Percentiles rank a stretch among this genome's conserved stretches.
Conservation (phyloP, 2,329 filamentous ascomycete species). For the Myriosclerotinia scirpicola region DNA sequence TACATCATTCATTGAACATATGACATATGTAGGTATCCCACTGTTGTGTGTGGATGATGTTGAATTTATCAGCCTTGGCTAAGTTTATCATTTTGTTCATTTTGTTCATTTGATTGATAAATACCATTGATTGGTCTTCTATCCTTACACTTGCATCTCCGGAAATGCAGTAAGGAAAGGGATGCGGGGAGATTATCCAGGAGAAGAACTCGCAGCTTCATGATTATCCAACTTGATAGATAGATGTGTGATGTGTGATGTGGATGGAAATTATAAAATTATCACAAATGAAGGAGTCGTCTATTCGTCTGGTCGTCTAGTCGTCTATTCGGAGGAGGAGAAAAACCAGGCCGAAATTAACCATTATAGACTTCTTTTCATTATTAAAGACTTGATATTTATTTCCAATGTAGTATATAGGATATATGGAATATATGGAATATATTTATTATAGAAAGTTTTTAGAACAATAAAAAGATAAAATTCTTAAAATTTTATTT, state of each 20-base stretch:
- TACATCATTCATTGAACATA: conserved; percentile 7
- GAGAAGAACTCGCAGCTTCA: background rate
- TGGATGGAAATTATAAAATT: background rate
- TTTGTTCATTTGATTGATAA: background rate
- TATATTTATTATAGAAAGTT: too few relatives aligned
- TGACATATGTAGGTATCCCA: conserved; percentile 1
- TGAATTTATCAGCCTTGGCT: conserved; percentile 13
- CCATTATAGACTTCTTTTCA: too few relatives aligned
- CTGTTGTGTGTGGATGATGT: conserved; percentile 1
- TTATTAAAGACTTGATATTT: too few relatives aligned
- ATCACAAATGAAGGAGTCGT: background rate
- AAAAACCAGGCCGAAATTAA: too few relatives aligned
- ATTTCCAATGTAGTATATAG: too few relatives aligned
- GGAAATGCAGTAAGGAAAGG: background rate
- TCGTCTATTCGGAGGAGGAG: too few relatives aligned
- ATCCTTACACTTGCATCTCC: background rate
- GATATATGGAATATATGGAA: too few relatives aligned
- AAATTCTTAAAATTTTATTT: too few relatives aligned
- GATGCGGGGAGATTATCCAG: background rate
- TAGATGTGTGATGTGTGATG: background rate
- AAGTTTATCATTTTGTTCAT: background rate
- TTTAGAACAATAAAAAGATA: too few relatives aligned
- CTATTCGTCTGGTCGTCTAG: too few relatives aligned
- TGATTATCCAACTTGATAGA: background rate
- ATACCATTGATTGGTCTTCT: background rate